Conservation (phyloP, 176 grass and related monocot genomes). For the Puya raimondii region DNA sequence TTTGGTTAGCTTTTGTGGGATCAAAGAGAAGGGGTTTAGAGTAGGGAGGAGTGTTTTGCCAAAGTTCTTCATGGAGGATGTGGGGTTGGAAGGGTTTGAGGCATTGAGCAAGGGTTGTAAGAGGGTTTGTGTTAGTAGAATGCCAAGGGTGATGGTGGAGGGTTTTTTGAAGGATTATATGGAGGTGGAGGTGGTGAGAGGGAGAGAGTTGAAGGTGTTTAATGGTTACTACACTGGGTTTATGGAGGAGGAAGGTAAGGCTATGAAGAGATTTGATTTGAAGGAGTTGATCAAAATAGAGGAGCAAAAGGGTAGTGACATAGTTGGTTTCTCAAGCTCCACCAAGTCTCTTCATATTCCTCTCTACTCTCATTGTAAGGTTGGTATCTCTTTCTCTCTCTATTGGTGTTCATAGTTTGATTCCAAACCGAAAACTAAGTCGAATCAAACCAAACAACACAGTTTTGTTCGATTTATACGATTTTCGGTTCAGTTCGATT, state of each 20-base stretch:
- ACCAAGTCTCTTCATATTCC: slow-evolving; percentile 5
- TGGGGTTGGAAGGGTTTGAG: slow-evolving; percentile 9
- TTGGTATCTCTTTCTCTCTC: slow-evolving; percentile 5
- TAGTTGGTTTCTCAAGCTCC: slow-evolving; percentile 13
- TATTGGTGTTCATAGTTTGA: not conserved
- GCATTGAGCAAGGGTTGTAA: slow-evolving; percentile 5
- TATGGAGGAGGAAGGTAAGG: slow-evolving; percentile 33
- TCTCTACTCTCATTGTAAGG: slow-evolving; percentile 39
- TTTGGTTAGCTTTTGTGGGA: slow-evolving; percentile 43
- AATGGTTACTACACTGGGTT: slow-evolving; percentile 48
- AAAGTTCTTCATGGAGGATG: slow-evolving; percentile 38
- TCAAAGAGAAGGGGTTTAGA: slow-evolving; percentile 42
- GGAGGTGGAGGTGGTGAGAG: slow-evolving; percentile 22
- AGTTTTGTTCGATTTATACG: too few relatives aligned
- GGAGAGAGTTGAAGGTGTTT: slow-evolving; percentile 28
- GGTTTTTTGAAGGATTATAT: slow-evolving; percentile 16
- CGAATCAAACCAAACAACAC: too few relatives aligned
- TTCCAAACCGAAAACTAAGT: too few relatives aligned
- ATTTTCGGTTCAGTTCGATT: too few relatives aligned
- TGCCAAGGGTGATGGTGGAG: slow-evolving; percentile 45
- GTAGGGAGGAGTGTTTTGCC: slow-evolving; percentile 47
- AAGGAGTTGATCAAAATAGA: slow-evolving; percentile 16
- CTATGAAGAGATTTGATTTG: slow-evolving; percentile 1
- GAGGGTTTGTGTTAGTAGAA: slow-evolving; percentile 30
- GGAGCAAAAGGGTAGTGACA: slow-evolving; percentile 1